A percentile compares a stretch with the other conserved stretches of the same genome.
These are phyloP conservation scores for Ophioceras dolichostomum DNA, from an alignment of 2,329 filamentous ascomycete species.

Conservation along the genomic window DNA sequence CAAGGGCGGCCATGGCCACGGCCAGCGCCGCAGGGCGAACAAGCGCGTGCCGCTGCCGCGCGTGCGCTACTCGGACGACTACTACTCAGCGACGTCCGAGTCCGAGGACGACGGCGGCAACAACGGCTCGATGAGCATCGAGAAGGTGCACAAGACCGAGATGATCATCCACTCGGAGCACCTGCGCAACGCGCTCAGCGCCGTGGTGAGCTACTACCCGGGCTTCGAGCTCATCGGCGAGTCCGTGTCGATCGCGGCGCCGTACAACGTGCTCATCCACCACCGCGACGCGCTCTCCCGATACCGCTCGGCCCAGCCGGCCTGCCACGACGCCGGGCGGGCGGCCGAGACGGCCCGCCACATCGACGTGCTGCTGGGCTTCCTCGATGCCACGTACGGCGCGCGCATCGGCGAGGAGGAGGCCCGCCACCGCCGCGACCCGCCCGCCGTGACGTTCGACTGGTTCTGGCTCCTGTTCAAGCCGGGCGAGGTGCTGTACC, in stretches of 20 bases:
- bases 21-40: not conserved
- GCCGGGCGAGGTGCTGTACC: slow-evolving; percentile 31
- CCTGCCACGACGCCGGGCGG: slow-evolving; percentile 26
- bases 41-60: slow-evolving; percentile 2
- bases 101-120: slow-evolving; percentile 9
- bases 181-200: slow-evolving; percentile 32
- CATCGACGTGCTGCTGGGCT: slow-evolving; percentile 30
- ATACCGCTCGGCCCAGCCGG: slow-evolving; percentile 28
- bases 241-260: slow-evolving; percentile 25
- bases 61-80: slow-evolving; percentile 8
- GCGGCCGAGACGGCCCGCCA: slow-evolving; percentile 25
- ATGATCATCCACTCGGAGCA: slow-evolving; percentile 32
- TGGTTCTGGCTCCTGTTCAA: slow-evolving; percentile 33
- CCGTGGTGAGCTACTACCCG: slow-evolving; percentile 36
- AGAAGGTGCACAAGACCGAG: slow-evolving; percentile 18
- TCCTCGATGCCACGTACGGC: slow-evolving; percentile 26
- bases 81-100: slow-evolving; percentile 14
- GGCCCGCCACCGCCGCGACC: slow-evolving; percentile 21
- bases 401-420: slow-evolving; percentile 25
- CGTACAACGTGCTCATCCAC: slow-evolving; percentile 35
- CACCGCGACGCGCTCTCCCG: slow-evolving; percentile 26
- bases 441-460: slow-evolving; percentile 29
- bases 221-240: slow-evolving; percentile 22
- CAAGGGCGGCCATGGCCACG: slow-evolving; percentile 3
- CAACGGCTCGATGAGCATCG: slow-evolving; percentile 4